A percentile compares a stretch with the other conserved stretches of the same genome.
These are phyloP conservation scores for Fusarium annulatum DNA, from an alignment of 2,329 filamentous ascomycete genomes.

Conservation along the genomic window DNA sequence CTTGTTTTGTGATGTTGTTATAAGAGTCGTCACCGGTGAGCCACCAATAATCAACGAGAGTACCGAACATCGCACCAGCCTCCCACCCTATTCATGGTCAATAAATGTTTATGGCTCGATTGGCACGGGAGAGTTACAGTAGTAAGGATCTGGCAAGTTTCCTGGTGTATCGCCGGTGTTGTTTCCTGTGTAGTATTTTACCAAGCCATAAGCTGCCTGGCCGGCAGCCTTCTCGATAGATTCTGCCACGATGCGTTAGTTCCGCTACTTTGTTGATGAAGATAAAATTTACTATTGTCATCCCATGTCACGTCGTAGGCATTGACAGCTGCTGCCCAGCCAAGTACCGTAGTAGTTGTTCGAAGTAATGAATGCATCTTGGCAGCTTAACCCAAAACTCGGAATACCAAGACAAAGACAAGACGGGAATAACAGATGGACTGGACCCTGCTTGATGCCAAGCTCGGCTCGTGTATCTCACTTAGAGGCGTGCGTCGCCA, in stretches of 20 bases:
- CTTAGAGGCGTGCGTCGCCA: constrained; percentile 27
- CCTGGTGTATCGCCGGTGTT: constrained; percentile 68
- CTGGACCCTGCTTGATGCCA: constrained; percentile 13
- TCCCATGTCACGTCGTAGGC: constrained; percentile 37
- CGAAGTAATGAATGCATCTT: constrained; percentile 37
- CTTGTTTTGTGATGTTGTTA: constrained; percentile 68
- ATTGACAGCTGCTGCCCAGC: constrained; percentile 23
- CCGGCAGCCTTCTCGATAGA: constrained; percentile 62
- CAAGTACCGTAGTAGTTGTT: constrained; percentile 23
- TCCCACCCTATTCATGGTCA: constrained; percentile 68
- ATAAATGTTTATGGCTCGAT: constrained; percentile 28
- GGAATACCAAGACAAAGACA: constrained; percentile 15
- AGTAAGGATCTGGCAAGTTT: constrained; percentile 70
- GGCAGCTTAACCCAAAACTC: constrained; percentile 14
- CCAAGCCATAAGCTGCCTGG: constrained; percentile 59
- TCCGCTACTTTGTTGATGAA: background rate
- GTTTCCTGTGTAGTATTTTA: constrained; percentile 66
- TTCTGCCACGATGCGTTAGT: constrained; percentile 47
- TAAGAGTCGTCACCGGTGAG: constrained; percentile 75
- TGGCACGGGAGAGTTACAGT: constrained; percentile 63
- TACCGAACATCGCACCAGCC: constrained; percentile 76
- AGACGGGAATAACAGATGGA: constrained; percentile 7
- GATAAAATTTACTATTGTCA: constrained; percentile 32
- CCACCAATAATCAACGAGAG: constrained; percentile 78
- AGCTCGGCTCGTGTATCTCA: constrained; percentile 14